Percentiles rank a stretch among this genome's conserved stretches.
phyloP scores from a whole-genome alignment of 129 eudicot genomes.

The Erigeron canadensis region DNA sequence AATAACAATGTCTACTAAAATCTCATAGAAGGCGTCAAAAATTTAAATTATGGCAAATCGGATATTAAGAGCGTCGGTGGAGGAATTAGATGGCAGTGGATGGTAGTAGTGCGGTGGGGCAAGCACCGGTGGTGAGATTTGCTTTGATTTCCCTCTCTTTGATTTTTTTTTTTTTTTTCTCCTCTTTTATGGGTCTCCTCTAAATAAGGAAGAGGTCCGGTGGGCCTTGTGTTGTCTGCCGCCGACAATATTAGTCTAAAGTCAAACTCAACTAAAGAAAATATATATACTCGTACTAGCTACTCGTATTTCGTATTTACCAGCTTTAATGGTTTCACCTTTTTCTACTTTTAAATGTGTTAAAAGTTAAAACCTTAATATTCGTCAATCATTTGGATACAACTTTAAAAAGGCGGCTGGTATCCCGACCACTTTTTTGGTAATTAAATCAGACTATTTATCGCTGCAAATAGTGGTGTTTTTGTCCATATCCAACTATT shows the following conservation, averaged over 20 bases:
- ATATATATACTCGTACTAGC: neutral
- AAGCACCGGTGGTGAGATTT: conserved; percentile 4
- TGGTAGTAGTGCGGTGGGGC: conserved; percentile 2
- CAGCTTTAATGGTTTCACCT: too few species aligned
- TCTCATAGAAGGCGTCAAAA: too few species aligned
- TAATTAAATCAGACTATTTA: too few species aligned
- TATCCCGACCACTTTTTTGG: too few species aligned
- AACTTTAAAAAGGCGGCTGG: too few species aligned
- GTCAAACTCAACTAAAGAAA: too few species aligned
- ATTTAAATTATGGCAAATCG: neutral
- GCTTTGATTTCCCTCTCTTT: conserved; percentile 4
- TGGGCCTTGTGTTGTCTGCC: conserved; percentile 3
- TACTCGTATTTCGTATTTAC: too few species aligned
- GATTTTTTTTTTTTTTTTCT: too few species aligned
- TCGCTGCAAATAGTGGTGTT: too few species aligned
- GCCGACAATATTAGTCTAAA: conserved; percentile 25
- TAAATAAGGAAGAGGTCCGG: conserved; percentile 30
- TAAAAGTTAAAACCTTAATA: neutral
- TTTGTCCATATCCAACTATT: too few species aligned
- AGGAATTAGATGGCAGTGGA: conserved; percentile 13
- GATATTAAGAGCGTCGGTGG: conserved; percentile 23
- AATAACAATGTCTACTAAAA: too few species aligned
- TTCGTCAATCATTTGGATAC: neutral
- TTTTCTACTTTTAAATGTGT: neutral
- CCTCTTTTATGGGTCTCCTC: conserved; percentile 8